Base-by-base conservation (phyloP, 2,329 filamentous ascomycete genomes). In the Botrytis pseudocinerea region DNA sequence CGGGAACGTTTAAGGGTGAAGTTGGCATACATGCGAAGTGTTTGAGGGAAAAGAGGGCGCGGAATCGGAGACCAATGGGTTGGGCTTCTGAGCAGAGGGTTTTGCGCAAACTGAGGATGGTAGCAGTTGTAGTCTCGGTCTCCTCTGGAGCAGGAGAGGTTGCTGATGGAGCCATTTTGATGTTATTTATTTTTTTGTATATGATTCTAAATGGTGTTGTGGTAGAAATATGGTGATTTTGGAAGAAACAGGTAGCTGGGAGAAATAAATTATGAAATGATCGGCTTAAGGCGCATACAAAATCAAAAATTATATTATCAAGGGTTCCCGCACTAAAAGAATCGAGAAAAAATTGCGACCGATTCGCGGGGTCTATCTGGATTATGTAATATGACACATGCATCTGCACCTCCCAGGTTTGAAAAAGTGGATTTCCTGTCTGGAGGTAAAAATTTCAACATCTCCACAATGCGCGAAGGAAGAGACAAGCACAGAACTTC, bases 1-100 rank as follows among this genome's bases (percentile, higher is more conserved):
- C 89, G 12, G 90, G 84, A 28, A 85, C 82, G 1, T 88, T 88
- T 76, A 89, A 84, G 60, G 85, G 82, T 42, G 85, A 87, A 59
- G 87, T 87, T 54, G 87, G 82, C 76, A 91, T 88, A 73, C 89
- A 91, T 65, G 96, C 95, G 74, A 98, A 86, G 82, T 98, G 93
- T 85, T 99, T 99, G 74, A 99, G 90, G 28, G 95, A 98, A 86
- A 99, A 99, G 78, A 99, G 92, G 61, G 96, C 95, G 79, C 96
- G 94, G 84, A 98, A 99, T 76, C 96, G 94, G 76, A 93, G 87
- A 57, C 95, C 92, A 71, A 99, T 92, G 63, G 95, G 90, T 75
- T 93, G 92, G 22, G 88, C 84, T 85, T 98, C 96, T 66, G 92
- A 92, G 79, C 88, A 91, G 74, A 99, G 90, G 74, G 91, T 92